A percentile compares a stretch with the other conserved stretches of the same genome.
These are phyloP conservation scores for Nakazawaea wickerhamii DNA, from an alignment of 805 yeast genomes.

Conservation along the genomic window DNA sequence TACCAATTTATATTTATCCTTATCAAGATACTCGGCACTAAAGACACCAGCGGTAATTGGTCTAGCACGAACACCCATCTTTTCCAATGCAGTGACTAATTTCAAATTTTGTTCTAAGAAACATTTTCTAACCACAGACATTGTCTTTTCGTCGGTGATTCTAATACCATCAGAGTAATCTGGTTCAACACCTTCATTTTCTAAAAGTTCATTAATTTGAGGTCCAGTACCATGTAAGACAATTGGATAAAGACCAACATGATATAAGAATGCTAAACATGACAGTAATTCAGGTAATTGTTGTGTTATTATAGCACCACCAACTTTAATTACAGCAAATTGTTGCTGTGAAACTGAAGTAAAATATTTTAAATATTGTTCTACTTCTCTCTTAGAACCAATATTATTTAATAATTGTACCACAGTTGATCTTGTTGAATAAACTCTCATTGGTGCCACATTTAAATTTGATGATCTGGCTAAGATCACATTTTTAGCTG, in stretches of 20 bases:
- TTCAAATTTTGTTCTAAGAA: conserved; percentile 93
- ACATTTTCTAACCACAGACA: conserved; percentile 93
- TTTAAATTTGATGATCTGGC: background rate
- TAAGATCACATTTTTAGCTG: background rate
- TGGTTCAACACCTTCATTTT: conserved; percentile 92
- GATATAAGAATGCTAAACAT: conserved; percentile 92
- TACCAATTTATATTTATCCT: conserved; percentile 86
- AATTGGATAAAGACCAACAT: conserved; percentile 94
- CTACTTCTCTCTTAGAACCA: conserved; percentile 97
- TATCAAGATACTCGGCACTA: conserved; percentile 85
- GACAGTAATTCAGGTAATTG: conserved; percentile 91
- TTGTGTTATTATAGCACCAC: conserved; percentile 97
- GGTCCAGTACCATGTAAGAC: conserved; percentile 99
- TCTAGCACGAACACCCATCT: conserved; percentile 95
- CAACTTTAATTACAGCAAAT: conserved; percentile 97
- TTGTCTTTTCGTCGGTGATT: conserved; percentile 89
- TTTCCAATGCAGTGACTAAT: conserved; percentile 91
- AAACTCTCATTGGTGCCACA: conserved; percentile 17
- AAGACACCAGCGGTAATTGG: conserved; percentile 98
- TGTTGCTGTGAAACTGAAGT: conserved; percentile 95
- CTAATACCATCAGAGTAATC: conserved; percentile 95
- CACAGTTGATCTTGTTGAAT: conserved; percentile 88
- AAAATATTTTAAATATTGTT: conserved; percentile 93
- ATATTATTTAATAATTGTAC: conserved; percentile 92
- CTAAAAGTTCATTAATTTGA: conserved; percentile 90